Conservation (phyloP, 2,329 filamentous ascomycete genomes). For the Seiridium unicorne region DNA sequence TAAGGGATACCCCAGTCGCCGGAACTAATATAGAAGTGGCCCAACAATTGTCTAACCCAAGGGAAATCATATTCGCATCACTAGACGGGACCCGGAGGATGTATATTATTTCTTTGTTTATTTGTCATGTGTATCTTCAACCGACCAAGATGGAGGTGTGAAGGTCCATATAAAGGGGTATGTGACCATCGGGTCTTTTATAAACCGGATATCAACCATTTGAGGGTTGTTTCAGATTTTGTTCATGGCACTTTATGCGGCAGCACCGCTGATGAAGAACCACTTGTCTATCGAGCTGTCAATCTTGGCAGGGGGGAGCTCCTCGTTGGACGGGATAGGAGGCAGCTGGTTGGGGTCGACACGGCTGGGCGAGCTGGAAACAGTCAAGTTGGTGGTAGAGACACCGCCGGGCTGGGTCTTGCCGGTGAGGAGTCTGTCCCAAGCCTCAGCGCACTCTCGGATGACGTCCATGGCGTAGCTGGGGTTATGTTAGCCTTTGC, state of each 20-base stretch:
- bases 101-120: background rate
- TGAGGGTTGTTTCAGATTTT: background rate
- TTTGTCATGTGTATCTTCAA: background rate
- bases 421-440: constrained; percentile 93
- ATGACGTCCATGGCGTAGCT: constrained; percentile 94
- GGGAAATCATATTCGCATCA: background rate
- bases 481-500: constrained; percentile 14
- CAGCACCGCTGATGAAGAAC: constrained; percentile 99
- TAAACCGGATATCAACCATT: no score
- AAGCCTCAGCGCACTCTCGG: constrained; percentile 93
- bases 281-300: constrained; percentile 99
- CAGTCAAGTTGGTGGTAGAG: constrained; percentile 78
- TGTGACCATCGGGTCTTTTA: background rate
- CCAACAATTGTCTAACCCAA: no score
- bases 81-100: background rate
- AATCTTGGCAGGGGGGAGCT: constrained; percentile 81
- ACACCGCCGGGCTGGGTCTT: constrained; percentile 78
- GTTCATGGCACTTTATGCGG: constrained; percentile 57
- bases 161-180: background rate
- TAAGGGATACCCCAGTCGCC: no score
- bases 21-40: no score
- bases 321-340: constrained; percentile 76
- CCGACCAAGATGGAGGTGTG: background rate
- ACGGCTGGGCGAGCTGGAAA: constrained; percentile 71
- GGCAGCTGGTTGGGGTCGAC: constrained; percentile 68